Base-by-base conservation (phyloP, 331 rosid species). In the Stylosanthes scabra region DNA sequence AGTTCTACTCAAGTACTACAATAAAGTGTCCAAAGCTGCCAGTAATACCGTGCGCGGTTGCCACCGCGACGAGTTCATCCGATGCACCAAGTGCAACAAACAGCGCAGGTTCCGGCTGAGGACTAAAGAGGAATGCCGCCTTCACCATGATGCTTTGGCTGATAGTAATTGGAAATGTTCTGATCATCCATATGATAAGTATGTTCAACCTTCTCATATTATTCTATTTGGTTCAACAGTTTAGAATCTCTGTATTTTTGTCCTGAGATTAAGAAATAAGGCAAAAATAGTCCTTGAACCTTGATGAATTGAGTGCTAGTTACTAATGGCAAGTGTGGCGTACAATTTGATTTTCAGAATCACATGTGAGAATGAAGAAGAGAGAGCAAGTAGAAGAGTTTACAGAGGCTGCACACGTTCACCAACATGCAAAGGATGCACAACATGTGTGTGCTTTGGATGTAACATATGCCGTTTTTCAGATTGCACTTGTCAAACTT, bases 401-500 rank as follows among this genome's bases (percentile, higher is more conserved):
- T 94, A 91, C 76, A 83, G 99, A 74, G 96, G 97, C 78, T 94
- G 99, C 75, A 58, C 71, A 39, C 90, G 91, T 20, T 81, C 96
- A 5, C 91, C 96, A 13, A 88, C 97, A 9, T 94, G 99, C 89
- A 88, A 87, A 79, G 99, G 99, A 45, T 94, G 99, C 86, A 91
- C 97, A 51, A 88, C 99, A 27, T 94, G 99, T 72, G 99, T 94
- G 68, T 94, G 99, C 85, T 94, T 94, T 74, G 97, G 99, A 1
- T 94, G 97, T 65, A 93, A 91, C 59, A 83, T 83, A 56, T 94
- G 99, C 74, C 96, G 97, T 8, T 94, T 91, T 82, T 91, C 97
- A 9, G 99, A 94, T 74, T 94, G 99, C 88, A 84, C 85, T 80
- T 94, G 99, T 89, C 99, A 94, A 90, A 94, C 97, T 52, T 94